Evolutionary conservation across 129 eudicot genomes (phyloP).

Genomic region (Pittosporum tobira): DNA sequence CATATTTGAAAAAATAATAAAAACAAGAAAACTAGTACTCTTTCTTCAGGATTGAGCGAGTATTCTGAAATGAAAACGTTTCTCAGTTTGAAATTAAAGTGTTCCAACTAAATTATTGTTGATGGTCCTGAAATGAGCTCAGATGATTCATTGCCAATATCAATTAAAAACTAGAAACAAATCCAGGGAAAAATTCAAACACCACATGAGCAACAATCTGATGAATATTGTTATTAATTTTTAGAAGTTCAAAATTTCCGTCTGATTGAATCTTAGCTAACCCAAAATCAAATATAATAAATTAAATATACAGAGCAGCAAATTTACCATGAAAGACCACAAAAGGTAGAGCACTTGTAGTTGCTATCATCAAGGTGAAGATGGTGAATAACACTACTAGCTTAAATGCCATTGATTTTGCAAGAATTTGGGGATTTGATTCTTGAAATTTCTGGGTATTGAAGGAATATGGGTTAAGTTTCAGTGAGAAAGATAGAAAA

Average conservation of each 20-base stretch:
- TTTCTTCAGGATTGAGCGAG: neutral
- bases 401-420: constrained; percentile 12
- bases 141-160: constrained; percentile 8
- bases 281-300: neutral
- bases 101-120: neutral
- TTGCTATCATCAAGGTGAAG: constrained; percentile 29
- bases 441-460: neutral
- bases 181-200: constrained; percentile 3
- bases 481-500: neutral
- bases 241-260: neutral
- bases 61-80: neutral
- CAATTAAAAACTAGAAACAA: neutral
- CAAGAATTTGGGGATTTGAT: neutral
- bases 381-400: neutral
- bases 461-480: neutral
- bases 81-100: neutral
- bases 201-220: constrained; percentile 6
- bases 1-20: neutral
- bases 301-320: neutral
- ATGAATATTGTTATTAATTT: too few species aligned
- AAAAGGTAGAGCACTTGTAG: constrained; percentile 53
- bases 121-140: neutral
- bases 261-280: neutral
- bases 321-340: constrained; percentile 78
- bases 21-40: neutral